Percentiles rank a stretch among this genome's conserved stretches.
These are phyloP conservation scores for Picochlorum sp. DNA, from an alignment of 139 green algal species.

Conservation along the genomic window DNA sequence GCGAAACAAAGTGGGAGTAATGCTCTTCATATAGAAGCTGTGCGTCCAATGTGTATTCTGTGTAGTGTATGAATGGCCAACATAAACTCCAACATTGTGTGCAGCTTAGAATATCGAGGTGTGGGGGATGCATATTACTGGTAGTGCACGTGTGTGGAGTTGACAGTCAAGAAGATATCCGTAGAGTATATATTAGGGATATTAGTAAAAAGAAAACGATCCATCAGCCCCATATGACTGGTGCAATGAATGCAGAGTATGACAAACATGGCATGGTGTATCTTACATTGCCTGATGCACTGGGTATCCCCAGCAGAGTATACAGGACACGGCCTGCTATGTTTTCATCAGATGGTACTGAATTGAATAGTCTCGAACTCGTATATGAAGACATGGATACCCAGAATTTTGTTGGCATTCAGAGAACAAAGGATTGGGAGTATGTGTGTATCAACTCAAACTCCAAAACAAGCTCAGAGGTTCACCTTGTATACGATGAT, in stretches of 20 bases:
- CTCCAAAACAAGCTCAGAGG: constrained; percentile 53
- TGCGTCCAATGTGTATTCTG: no score
- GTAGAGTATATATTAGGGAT: no score
- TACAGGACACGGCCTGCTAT: neutral
- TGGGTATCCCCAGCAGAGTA: neutral
- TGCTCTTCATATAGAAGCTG: no score
- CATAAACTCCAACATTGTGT: no score
- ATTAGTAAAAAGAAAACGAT: no score
- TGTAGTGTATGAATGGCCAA: no score
- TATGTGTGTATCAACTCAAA: constrained; percentile 46
- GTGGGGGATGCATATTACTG: no score
- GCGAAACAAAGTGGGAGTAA: no score
- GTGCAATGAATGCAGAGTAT: constrained; percentile 3
- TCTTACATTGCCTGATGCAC: neutral
- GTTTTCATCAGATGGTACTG: neutral
- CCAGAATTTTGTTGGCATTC: constrained; percentile 41
- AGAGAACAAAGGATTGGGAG: constrained; percentile 54
- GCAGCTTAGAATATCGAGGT: no score
- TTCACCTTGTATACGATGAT: constrained; percentile 38
- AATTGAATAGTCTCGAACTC: neutral
- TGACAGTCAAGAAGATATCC: no score
- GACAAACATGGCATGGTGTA: neutral
- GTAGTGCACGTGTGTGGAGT: no score
- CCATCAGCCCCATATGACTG: no score
- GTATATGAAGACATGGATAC: constrained; percentile 42